Percentiles rank a stretch among this genome's conserved stretches.
Evolutionary conservation across 192 early-diverging fungal genomes (phyloP).

Genomic region (Backusella circina): DNA sequence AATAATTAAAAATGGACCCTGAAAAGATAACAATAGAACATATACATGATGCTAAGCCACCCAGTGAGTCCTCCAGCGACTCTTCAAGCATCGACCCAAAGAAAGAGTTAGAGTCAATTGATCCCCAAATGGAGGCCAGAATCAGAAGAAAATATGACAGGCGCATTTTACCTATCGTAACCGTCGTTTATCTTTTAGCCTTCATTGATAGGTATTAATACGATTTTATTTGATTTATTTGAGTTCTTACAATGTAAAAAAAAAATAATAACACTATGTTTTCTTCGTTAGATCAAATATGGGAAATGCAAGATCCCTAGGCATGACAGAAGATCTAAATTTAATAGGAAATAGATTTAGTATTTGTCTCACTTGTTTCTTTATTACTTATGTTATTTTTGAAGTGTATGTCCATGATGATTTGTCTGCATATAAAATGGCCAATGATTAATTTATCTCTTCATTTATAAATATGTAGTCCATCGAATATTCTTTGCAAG

Average conservation of each 20-base stretch:
- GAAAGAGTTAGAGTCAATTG: not conserved
- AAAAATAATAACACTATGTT: not conserved
- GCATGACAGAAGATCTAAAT: slow-evolving; percentile 3
- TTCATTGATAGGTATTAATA: slow-evolving; percentile 10
- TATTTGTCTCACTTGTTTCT: slow-evolving; percentile 1
- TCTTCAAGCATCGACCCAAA: not conserved
- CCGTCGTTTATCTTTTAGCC: slow-evolving; percentile 2
- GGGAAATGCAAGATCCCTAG: slow-evolving; percentile 1
- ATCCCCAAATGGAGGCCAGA: not conserved
- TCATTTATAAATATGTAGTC: not conserved
- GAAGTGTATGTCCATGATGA: not conserved
- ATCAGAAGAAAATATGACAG: slow-evolving; percentile 16
- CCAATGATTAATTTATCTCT: not conserved
- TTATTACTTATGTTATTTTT: slow-evolving; percentile 14
- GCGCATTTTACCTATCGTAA: slow-evolving; percentile 5
- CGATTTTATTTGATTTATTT: not conserved
- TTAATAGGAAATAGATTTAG: slow-evolving; percentile 6
- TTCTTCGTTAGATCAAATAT: slow-evolving; percentile 9
- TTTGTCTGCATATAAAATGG: not conserved
- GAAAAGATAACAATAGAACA: not conserved
- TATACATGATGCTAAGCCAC: not conserved
- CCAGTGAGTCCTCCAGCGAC: not conserved
- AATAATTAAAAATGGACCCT: not conserved
- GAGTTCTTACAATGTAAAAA: too few relatives aligned
- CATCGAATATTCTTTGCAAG: slow-evolving; percentile 9